Base-by-base conservation (phyloP, 192 early-diverging fungal species). In the Coemansia sp. region DNA sequence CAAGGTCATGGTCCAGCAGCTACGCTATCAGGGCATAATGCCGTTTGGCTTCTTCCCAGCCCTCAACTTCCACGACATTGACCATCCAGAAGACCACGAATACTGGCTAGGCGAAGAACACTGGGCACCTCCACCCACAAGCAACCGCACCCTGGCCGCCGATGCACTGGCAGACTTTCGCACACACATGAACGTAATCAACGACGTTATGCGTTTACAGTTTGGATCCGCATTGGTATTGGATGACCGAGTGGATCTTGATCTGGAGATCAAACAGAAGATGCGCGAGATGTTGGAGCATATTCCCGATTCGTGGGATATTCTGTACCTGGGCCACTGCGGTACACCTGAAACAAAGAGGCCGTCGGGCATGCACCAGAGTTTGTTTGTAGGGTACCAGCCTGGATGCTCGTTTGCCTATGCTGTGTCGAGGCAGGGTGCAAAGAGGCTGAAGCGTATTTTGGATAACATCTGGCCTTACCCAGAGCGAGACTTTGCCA, bases 21-120 rank as follows among this genome's bases (percentile, higher is more conserved):
- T 69, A 46, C 50, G 45, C 26, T 61, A 44, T 32, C 66, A 69
- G 33, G 66, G 66, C 17, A 58, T 69, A 2, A n/a, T n/a, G n/a
- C 47, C 46, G 1, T 50, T 53, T 52, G 66, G 54, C 13, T 69
- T 69, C 39, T 46, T 41, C 14, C 66, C 54, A 5, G 53, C 59
- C 0, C 56, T 55, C 14, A 24, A 33, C 8, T 48, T 43, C 6
- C 46, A 44, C 23, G 55, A 62, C 35, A 61, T 70, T 29, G 54
- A 62, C 26, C 45, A 62, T 11, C 59, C 55, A 3, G 55, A 53
- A 5, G 17, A 54, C 8, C 53, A 57, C 58, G 38, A 14, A 7
- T 30, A 30, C 34, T 70, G 59, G 59, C 24, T 58, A 3, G 59
- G 67, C 35, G 59, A 70, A 34, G 50, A 57, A 15, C 50, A 53